These are phyloP conservation scores for Suhomyces choctaworum DNA, from an alignment of 1,139 yeast genomes.

Conservation along the genomic window DNA sequence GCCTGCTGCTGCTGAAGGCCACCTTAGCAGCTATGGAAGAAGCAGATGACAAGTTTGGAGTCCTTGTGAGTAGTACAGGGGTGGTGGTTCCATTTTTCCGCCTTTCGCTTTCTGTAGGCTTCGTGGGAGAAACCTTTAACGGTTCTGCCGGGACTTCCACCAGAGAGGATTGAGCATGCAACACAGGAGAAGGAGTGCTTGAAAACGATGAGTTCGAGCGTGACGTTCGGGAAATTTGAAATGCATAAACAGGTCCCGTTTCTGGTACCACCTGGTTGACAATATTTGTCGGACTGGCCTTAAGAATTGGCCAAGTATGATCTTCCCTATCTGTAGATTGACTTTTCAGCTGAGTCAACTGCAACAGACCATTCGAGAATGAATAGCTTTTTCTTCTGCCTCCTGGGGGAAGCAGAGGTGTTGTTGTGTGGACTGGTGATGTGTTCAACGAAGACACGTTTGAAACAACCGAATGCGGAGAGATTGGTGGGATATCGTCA, in stretches of 20 bases:
- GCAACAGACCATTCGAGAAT: slow-evolving; percentile 9
- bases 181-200: slow-evolving; percentile 10
- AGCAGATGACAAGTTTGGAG: slow-evolving; percentile 25
- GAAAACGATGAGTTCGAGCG: slow-evolving; percentile 7
- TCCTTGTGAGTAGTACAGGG: slow-evolving; percentile 4
- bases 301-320: slow-evolving; percentile 17
- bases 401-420: background rate
- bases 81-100: background rate
- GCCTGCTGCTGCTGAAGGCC: slow-evolving; percentile 29
- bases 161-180: slow-evolving; percentile 4
- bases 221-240: slow-evolving; percentile 6
- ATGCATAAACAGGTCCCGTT: slow-evolving; percentile 12
- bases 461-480: slow-evolving; percentile 24
- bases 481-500: slow-evolving; percentile 12
- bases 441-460: slow-evolving; percentile 12
- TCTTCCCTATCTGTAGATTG: slow-evolving; percentile 7
- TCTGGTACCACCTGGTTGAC: slow-evolving; percentile 13
- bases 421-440: slow-evolving; percentile 11
- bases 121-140: background rate
- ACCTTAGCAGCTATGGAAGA: slow-evolving; percentile 36
- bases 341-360: slow-evolving; percentile 1
- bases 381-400: slow-evolving; percentile 12
- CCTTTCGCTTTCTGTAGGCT: background rate
- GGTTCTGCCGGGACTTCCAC: background rate
- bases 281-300: slow-evolving; percentile 14